A percentile compares a stretch with the other conserved stretches of the same genome.
Evolutionary conservation across 495 filamentous ascomycete genomes (phyloP).

Genomic region (Aspergillus leporis): DNA sequence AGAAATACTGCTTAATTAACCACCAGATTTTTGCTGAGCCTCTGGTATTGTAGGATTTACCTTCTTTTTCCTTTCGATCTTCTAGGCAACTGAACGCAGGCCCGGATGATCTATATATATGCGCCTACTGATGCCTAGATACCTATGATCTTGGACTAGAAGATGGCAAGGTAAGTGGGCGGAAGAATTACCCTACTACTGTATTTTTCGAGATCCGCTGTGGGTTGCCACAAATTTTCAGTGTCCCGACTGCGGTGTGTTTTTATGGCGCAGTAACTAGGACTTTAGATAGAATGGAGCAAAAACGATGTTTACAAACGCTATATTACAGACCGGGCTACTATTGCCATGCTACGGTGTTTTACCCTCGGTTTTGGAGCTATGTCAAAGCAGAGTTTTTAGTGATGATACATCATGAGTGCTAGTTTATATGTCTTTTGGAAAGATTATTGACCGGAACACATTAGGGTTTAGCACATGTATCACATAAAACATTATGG

Average conservation of each 20-base stretch:
- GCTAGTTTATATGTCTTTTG: background rate
- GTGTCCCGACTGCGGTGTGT: conserved; percentile 24
- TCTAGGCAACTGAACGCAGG: background rate
- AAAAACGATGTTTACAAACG: background rate
- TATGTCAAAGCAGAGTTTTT: background rate
- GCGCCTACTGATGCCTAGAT: conserved; percentile 4
- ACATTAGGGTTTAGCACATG: background rate
- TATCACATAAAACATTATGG: background rate
- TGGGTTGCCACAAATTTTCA: conserved; percentile 20
- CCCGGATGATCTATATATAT: background rate
- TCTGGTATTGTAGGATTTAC: background rate
- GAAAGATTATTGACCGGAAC: background rate
- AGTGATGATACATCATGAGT: background rate
- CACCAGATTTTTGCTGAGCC: background rate
- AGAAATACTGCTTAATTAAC: conserved; percentile 8
- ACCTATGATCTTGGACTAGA: background rate
- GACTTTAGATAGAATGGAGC: conserved; percentile 10
- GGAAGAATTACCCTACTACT: background rate
- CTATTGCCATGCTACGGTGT: background rate
- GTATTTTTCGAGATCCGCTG: conserved; percentile 23
- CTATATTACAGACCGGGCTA: background rate
- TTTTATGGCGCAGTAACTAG: conserved; percentile 13
- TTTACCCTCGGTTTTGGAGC: background rate
- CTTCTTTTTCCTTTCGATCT: background rate
- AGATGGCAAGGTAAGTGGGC: background rate